These are phyloP conservation scores for Phaeosphaeria sp. DNA, from an alignment of 2,329 filamentous ascomycete genomes.

Conservation along the genomic window DNA sequence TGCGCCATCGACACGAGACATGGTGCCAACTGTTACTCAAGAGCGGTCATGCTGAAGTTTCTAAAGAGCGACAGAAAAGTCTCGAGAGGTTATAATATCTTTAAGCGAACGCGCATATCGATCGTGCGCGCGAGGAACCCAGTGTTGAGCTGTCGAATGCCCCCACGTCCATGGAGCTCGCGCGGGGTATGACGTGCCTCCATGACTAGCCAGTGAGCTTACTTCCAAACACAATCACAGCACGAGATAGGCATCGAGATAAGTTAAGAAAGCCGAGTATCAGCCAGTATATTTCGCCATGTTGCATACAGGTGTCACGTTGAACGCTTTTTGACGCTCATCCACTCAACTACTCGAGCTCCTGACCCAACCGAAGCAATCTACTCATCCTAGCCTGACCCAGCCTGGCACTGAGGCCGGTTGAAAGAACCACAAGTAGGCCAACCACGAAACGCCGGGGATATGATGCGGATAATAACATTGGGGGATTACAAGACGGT, in stretches of 20 bases:
- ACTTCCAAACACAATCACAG: constrained; percentile 7
- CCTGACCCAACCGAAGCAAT: constrained; percentile 19
- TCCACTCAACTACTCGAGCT: constrained; percentile 18
- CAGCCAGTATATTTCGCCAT: constrained; percentile 35
- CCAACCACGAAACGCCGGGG: constrained; percentile 48
- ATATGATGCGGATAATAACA: constrained; percentile 50
- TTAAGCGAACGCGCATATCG: background rate
- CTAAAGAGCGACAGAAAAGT: too few relatives aligned
- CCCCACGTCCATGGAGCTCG: constrained; percentile 14
- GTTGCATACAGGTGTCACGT: constrained; percentile 20
- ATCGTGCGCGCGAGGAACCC: background rate
- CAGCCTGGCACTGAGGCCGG: constrained; percentile 25
- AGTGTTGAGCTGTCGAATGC: background rate
- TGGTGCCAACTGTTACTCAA: constrained; percentile 26
- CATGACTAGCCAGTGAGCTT: constrained; percentile 19
- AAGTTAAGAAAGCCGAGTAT: constrained; percentile 14
- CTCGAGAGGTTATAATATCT: background rate
- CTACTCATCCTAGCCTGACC: constrained; percentile 29
- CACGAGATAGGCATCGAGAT: background rate
- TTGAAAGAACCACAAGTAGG: constrained; percentile 27
- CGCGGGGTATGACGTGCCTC: constrained; percentile 1
- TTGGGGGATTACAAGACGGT: constrained; percentile 51
- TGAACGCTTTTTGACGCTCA: constrained; percentile 16
- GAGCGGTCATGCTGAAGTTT: constrained; percentile 14
- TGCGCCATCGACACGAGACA: constrained; percentile 42